Conservation (phyloP, 2,329 filamentous ascomycete genomes). For the Xylariales sp. region DNA sequence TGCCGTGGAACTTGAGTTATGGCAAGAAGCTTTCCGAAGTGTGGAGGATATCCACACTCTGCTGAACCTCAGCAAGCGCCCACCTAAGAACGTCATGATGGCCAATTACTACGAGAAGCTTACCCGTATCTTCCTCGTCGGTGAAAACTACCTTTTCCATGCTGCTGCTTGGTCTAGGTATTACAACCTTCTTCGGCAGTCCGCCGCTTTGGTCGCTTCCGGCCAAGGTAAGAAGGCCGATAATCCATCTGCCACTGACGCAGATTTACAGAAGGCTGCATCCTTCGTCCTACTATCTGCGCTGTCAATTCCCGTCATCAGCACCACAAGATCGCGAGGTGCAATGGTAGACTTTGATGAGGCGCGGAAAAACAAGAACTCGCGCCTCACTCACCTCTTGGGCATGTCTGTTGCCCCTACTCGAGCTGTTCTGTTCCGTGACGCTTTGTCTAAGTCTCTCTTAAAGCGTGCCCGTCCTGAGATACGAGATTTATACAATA, state of each 20-base stretch:
- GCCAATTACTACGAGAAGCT: constrained; percentile 99
- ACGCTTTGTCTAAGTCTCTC: constrained; percentile 93
- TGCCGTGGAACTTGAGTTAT: constrained; percentile 95
- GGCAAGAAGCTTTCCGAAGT: constrained; percentile 99
- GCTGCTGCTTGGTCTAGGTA: constrained; percentile 97
- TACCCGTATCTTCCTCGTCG: constrained; percentile 97
- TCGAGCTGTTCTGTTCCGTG: constrained; percentile 91
- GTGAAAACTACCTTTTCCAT: constrained; percentile 99
- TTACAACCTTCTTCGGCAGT: constrained; percentile 95
- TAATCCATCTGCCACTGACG: constrained; percentile 88
- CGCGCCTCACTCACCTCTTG: constrained; percentile 92
- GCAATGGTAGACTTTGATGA: constrained; percentile 97
- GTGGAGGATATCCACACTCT: constrained; percentile 99
- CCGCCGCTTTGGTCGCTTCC: constrained; percentile 81
- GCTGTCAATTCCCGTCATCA: constrained; percentile 98
- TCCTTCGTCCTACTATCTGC: constrained; percentile 96
- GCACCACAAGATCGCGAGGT: constrained; percentile 94
- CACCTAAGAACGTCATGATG: constrained; percentile 99
- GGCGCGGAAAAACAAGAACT: constrained; percentile 98
- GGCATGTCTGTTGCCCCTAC: constrained; percentile 93
- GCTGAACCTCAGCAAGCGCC: constrained; percentile 96
- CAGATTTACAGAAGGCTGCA: constrained; percentile 91
- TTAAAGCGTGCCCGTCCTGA: constrained; percentile 92
- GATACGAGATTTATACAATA: constrained; percentile 97
- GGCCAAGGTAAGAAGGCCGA: constrained; percentile 94